Evolutionary conservation across 371 early-diverging fungal species (phyloP).

Genomic region (Mucor irregularis): DNA sequence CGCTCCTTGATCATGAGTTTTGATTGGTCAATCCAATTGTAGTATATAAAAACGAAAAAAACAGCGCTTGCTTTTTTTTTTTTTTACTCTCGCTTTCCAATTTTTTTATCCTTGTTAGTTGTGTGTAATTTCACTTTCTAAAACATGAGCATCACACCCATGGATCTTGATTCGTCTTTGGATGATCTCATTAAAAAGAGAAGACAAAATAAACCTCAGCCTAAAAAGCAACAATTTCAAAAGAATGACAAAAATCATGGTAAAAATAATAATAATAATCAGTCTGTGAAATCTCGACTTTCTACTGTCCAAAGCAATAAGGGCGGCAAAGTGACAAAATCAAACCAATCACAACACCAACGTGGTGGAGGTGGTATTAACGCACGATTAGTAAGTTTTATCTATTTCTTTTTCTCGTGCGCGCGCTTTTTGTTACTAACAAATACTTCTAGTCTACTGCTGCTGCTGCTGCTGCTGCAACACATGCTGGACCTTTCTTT

Average conservation of each 20-base stretch:
- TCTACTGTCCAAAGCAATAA: conserved; percentile 11
- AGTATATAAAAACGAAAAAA: not conserved
- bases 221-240: not conserved
- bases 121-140: not conserved
- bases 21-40: not conserved
- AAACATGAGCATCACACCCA: conserved; percentile 21
- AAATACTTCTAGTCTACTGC: not conserved
- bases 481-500: conserved; percentile 5
- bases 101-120: not conserved
- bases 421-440: not conserved
- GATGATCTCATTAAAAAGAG: conserved; percentile 48
- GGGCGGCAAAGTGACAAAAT: conserved; percentile 19
- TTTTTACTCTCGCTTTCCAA: conserved; percentile 3
- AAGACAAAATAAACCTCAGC: conserved; percentile 1
- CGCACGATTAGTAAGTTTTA: conserved; percentile 13
- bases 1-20: conserved; percentile 31
- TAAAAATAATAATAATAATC: conserved; percentile 1
- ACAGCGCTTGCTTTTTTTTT: not conserved
- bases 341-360: conserved; percentile 11
- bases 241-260: conserved; percentile 7
- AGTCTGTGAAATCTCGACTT: conserved; percentile 1
- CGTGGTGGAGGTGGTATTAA: conserved; percentile 12
- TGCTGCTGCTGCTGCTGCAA: not conserved
- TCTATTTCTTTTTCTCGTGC: too few species aligned
- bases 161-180: conserved; percentile 48